Conservation (phyloP, 2,329 filamentous ascomycete species). For the Colletotrichum acutatum region DNA sequence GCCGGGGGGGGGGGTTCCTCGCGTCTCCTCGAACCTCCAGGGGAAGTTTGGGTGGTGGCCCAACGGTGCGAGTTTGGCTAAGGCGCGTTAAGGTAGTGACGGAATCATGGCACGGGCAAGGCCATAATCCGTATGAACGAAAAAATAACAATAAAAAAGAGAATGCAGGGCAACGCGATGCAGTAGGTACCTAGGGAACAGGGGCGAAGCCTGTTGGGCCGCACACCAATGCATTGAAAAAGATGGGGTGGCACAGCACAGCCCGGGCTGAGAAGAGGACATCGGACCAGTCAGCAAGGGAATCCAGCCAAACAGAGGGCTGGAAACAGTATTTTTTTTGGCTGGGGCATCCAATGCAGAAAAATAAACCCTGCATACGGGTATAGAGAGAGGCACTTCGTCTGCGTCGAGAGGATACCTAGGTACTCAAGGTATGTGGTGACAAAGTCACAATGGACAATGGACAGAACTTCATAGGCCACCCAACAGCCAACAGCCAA, state of each 20-base stretch:
- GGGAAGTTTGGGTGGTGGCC: neutral
- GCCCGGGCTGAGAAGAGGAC: neutral
- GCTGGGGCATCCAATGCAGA: constrained; percentile 1
- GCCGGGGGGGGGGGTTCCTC: neutral
- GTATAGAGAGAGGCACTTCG: no score
- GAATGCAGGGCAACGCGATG: constrained; percentile 24
- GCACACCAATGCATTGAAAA: constrained; percentile 15
- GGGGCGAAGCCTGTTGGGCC: constrained; percentile 25
- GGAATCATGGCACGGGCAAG: constrained; percentile 10
- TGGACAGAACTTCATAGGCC: neutral
- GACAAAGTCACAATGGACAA: neutral
- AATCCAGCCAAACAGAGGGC: neutral
- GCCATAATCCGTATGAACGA: neutral
- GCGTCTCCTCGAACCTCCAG: neutral
- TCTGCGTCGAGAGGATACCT: neutral
- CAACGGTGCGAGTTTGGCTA: neutral
- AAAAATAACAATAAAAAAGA: neutral
- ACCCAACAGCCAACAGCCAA: neutral
- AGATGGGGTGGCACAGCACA: constrained; percentile 31
- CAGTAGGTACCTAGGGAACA: constrained; percentile 9
- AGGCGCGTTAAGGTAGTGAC: neutral
- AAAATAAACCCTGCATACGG: constrained; percentile 1
- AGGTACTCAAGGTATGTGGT: no score
- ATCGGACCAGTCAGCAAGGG: constrained; percentile 13
- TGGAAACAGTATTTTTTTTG: neutral